Evolutionary conservation across 2,329 filamentous ascomycete species (phyloP).

Genomic region (Cladosporium sp.): DNA sequence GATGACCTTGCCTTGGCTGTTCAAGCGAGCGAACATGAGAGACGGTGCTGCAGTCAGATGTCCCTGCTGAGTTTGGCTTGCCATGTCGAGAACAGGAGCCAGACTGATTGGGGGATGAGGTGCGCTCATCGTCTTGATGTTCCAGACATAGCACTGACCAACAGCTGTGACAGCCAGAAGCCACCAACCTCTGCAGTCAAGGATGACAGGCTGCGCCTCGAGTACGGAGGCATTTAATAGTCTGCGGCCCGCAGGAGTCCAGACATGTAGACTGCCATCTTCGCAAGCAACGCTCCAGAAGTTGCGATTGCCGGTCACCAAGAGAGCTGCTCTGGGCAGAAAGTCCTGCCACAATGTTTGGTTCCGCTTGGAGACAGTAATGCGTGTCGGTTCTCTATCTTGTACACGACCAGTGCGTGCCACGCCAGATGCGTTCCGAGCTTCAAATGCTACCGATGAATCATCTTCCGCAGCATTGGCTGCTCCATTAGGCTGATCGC

Average conservation of each 20-base stretch:
- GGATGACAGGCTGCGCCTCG: slow-evolving; percentile 88
- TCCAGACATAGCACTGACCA: slow-evolving; percentile 91
- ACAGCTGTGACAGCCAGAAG: slow-evolving; percentile 83
- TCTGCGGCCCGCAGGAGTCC: slow-evolving; percentile 87
- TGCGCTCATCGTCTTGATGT: slow-evolving; percentile 69
- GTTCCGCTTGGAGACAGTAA: slow-evolving; percentile 77
- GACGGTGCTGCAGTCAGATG: slow-evolving; percentile 78
- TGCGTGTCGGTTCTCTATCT: slow-evolving; percentile 75
- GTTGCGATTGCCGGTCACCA: slow-evolving; percentile 82
- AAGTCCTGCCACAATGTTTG: slow-evolving; percentile 91
- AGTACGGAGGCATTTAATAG: slow-evolving; percentile 80
- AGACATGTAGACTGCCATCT: slow-evolving; percentile 83
- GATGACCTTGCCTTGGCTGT: slow-evolving; percentile 78
- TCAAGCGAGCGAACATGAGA: slow-evolving; percentile 86
- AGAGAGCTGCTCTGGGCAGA: slow-evolving; percentile 77
- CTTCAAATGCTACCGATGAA: slow-evolving; percentile 70
- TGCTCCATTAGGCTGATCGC: slow-evolving; percentile 40
- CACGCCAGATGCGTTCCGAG: slow-evolving; percentile 68
- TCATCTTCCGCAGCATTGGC: slow-evolving; percentile 55
- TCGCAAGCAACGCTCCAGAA: slow-evolving; percentile 95
- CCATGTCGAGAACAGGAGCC: slow-evolving; percentile 82
- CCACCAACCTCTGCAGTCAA: slow-evolving; percentile 88
- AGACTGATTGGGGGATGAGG: slow-evolving; percentile 88
- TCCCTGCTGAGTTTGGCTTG: slow-evolving; percentile 70
- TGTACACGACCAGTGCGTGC: slow-evolving; percentile 56